These are phyloP conservation scores for Geotrichum citri-aurantii DNA, from an alignment of 1,139 yeast genomes.

Conservation along the genomic window DNA sequence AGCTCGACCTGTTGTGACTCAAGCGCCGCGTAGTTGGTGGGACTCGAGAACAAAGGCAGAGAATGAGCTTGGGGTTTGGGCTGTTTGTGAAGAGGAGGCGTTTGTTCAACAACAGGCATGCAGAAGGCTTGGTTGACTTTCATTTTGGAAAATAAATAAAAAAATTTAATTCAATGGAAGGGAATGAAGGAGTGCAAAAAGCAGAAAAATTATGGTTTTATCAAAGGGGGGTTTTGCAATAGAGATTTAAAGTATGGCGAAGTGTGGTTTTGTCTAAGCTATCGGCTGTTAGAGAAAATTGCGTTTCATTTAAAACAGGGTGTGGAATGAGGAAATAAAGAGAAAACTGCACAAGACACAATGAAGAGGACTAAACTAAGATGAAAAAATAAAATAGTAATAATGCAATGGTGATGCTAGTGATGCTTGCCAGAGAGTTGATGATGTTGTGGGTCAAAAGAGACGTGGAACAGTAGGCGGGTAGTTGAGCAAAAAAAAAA, in stretches of 20 bases:
- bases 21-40: background rate
- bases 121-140: background rate
- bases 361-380: background rate
- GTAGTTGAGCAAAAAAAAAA: background rate
- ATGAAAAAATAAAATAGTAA: background rate
- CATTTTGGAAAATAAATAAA: background rate
- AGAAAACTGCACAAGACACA: background rate
- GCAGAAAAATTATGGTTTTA: background rate
- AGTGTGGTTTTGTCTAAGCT: background rate
- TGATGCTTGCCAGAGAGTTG: too few species aligned
- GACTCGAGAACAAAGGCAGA: background rate
- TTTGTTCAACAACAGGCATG: conserved; percentile 7
- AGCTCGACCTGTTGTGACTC: conserved; percentile 14
- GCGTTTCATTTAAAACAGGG: background rate
- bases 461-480: background rate
- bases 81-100: background rate
- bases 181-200: too few species aligned
- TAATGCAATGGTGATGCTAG: background rate
- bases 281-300: background rate
- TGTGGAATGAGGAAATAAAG: background rate
- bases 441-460: background rate
- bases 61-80: background rate
- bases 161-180: too few species aligned
- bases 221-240: background rate
- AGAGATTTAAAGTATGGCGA: background rate